phyloP scores from a whole-genome alignment of 1,284 basidiomycete genomes.

The Agroathelia rolfsii region DNA sequence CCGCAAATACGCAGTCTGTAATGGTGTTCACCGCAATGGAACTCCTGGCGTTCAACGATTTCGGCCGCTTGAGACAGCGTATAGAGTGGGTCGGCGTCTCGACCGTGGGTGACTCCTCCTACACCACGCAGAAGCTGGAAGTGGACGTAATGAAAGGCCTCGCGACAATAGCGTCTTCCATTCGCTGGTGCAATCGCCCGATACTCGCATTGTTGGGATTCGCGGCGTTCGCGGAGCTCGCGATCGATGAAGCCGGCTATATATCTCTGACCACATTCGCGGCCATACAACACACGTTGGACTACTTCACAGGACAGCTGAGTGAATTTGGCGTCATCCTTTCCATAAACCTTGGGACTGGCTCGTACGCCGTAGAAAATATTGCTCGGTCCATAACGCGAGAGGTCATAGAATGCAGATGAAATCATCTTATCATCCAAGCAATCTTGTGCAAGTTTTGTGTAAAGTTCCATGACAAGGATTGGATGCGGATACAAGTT shows the following conservation, averaged over 20 bases:
- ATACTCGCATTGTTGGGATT: slow-evolving; percentile 36
- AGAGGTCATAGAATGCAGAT: slow-evolving; percentile 62
- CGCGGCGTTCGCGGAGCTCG: slow-evolving; percentile 39
- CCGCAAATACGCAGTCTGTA: slow-evolving; percentile 53
- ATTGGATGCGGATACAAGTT: slow-evolving; percentile 44
- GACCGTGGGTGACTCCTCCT: slow-evolving; percentile 56
- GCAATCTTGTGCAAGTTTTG: slow-evolving; percentile 57
- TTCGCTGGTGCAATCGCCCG: slow-evolving; percentile 16
- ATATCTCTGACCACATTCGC: slow-evolving; percentile 52
- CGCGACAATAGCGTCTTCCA: slow-evolving; percentile 32
- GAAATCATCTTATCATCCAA: slow-evolving; percentile 45
- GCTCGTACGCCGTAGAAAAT: slow-evolving; percentile 40
- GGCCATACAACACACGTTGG: slow-evolving; percentile 42
- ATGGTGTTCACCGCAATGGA: slow-evolving; percentile 47
- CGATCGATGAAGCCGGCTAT: slow-evolving; percentile 50
- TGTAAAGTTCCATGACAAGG: slow-evolving; percentile 52
- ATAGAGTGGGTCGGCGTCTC: slow-evolving; percentile 64
- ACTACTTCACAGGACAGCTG: slow-evolving; percentile 31
- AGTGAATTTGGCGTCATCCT: background rate
- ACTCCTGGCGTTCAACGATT: slow-evolving; percentile 62
- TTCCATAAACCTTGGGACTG: slow-evolving; percentile 8
- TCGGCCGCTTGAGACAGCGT: slow-evolving; percentile 56
- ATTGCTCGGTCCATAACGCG: slow-evolving; percentile 59
- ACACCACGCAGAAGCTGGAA: slow-evolving; percentile 60
- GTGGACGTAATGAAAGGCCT: slow-evolving; percentile 67